phyloP scores from a whole-genome alignment of 345 rosid genomes.

The Cardamine resedifolia region DNA sequence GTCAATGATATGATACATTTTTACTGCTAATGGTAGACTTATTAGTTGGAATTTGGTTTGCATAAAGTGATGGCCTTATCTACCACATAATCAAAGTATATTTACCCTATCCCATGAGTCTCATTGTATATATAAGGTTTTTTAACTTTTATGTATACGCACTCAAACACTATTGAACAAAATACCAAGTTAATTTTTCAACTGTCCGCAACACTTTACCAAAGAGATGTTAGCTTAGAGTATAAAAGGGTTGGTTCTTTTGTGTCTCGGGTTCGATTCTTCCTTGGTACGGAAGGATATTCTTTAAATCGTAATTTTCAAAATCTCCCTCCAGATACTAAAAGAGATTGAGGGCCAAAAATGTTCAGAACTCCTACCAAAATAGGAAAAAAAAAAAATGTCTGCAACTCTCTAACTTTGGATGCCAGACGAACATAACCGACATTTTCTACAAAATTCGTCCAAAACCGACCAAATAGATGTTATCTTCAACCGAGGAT shows the following conservation, averaged over 20 bases:
- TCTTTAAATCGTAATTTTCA: too few relatives aligned
- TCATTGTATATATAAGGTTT: not conserved
- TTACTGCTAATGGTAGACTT: not conserved
- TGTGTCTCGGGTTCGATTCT: too few relatives aligned
- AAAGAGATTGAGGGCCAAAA: too few relatives aligned
- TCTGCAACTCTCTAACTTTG: not conserved
- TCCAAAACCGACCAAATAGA: constrained; percentile 5
- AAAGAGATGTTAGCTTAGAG: too few relatives aligned
- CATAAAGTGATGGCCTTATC: not conserved
- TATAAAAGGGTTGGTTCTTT: too few relatives aligned
- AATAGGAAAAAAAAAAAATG: too few relatives aligned
- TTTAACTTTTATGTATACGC: not conserved
- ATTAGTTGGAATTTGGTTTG: not conserved
- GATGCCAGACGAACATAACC: not conserved
- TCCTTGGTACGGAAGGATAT: too few relatives aligned
- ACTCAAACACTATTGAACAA: not conserved
- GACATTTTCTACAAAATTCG: not conserved
- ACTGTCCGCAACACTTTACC: too few relatives aligned
- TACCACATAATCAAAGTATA: not conserved
- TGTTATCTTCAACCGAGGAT: not conserved
- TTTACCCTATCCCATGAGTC: not conserved
- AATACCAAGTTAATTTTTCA: not conserved
- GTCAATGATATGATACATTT: not conserved
- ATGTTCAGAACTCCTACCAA: too few relatives aligned
- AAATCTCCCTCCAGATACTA: too few relatives aligned